Evolutionary conservation across 805 yeast genomes (phyloP).

Genomic region (Starmerella potacharoeniae): DNA sequence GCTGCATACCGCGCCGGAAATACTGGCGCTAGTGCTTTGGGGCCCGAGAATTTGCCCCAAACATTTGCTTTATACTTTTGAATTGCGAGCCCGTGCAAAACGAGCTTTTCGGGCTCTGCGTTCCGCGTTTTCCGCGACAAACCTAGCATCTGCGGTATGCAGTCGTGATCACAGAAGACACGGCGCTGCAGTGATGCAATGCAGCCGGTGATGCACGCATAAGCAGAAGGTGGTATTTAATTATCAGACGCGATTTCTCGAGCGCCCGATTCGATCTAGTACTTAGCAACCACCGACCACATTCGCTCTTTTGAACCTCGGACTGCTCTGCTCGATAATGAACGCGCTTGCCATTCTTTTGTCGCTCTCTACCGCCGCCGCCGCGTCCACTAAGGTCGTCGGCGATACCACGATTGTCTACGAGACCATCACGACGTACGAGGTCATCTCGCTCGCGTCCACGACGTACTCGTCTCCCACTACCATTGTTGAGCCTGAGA

Average conservation of each 20-base stretch:
- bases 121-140: no score
- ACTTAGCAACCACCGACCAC: no score
- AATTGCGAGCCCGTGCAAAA: no score
- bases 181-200: background rate
- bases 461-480: background rate
- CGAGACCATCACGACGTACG: slow-evolving; percentile 2
- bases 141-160: background rate
- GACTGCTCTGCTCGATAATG: background rate
- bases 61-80: no score
- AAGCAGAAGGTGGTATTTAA: background rate
- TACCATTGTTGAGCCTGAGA: background rate
- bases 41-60: no score
- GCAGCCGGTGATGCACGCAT: background rate
- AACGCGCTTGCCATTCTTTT: background rate
- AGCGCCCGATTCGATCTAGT: no score
- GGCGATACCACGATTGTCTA: slow-evolving; percentile 4
- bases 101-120: no score
- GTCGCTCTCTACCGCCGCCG: slow-evolving; percentile 40
- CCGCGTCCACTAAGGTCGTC: slow-evolving; percentile 29
- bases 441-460: background rate
- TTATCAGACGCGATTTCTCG: background rate
- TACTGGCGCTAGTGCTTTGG: no score
- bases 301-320: no score
- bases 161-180: background rate
- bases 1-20: background rate